These are phyloP conservation scores for Pythium dissotocum DNA, from an alignment of 352 stramenopile species.

Conservation along the genomic window DNA sequence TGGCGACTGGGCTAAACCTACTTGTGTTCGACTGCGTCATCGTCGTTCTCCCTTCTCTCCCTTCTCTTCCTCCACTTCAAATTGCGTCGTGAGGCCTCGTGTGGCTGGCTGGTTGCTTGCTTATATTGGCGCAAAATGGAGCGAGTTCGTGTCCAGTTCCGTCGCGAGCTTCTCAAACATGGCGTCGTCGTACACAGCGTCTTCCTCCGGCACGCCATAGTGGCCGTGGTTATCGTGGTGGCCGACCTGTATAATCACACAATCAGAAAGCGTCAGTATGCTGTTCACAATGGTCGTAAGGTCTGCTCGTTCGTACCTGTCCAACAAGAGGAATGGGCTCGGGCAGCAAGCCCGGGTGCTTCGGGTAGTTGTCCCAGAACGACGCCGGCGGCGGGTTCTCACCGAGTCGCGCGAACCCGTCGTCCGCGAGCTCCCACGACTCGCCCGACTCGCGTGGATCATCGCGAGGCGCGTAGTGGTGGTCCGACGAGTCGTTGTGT, in stretches of 20 bases:
- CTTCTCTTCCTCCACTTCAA: not conserved
- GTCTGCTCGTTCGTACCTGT: slow-evolving; percentile 12
- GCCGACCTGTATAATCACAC: slow-evolving; percentile 20
- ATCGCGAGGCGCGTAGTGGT: slow-evolving; percentile 26
- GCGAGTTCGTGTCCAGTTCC: slow-evolving; percentile 38
- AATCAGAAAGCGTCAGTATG: not conserved
- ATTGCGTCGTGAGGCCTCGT: not conserved
- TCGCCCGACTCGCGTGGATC: slow-evolving; percentile 30
- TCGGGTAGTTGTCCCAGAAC: slow-evolving; percentile 50
- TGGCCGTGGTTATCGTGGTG: slow-evolving; percentile 32
- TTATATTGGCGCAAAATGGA: slow-evolving; percentile 49
- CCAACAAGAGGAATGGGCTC: slow-evolving; percentile 32
- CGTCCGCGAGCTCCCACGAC: slow-evolving; percentile 32
- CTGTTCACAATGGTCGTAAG: not conserved
- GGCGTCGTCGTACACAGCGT: slow-evolving; percentile 39
- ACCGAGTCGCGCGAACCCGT: slow-evolving; percentile 31
- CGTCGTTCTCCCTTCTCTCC: not conserved
- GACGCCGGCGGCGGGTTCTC: slow-evolving; percentile 44
- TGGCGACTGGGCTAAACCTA: not conserved
- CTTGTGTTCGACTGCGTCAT: no score
- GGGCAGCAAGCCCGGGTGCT: slow-evolving; percentile 29
- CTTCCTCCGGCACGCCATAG: slow-evolving; percentile 33
- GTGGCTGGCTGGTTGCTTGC: not conserved
- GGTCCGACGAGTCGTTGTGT: slow-evolving; percentile 19
- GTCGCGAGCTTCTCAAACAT: slow-evolving; percentile 49